phyloP scores from a whole-genome alignment of 805 yeast genomes.

The Wickerhamiella qilinensis region DNA sequence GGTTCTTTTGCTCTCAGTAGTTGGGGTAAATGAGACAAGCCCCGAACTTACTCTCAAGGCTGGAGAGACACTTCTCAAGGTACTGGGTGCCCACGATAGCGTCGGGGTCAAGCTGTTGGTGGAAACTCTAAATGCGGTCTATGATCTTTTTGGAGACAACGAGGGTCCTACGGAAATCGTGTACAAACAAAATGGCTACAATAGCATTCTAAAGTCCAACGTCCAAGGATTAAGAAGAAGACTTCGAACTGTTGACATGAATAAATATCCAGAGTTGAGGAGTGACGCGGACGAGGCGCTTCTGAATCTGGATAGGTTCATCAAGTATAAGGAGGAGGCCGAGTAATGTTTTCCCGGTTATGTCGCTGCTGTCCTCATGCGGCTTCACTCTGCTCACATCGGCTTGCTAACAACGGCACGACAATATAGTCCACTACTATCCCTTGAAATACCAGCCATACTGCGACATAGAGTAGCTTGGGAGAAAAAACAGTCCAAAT shows the following conservation, averaged over 20 bases:
- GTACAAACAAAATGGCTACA: constrained; percentile 40
- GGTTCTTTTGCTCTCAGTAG: constrained; percentile 36
- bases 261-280: constrained; percentile 40
- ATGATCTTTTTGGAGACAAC: constrained; percentile 69
- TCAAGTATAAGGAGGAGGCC: constrained; percentile 42
- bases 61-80: constrained; percentile 4
- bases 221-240: constrained; percentile 33
- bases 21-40: not conserved
- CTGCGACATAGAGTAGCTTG: constrained; percentile 60
- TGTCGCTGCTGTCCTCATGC: not conserved
- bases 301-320: constrained; percentile 54
- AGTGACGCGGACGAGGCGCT: constrained; percentile 49
- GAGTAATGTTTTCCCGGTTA: constrained; percentile 5
- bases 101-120: constrained; percentile 29
- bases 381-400: not conserved
- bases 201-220: constrained; percentile 27
- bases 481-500: constrained; percentile 98
- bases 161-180: constrained; percentile 40
- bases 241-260: constrained; percentile 52
- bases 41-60: not conserved
- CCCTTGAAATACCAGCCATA: constrained; percentile 37
- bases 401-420: not conserved
- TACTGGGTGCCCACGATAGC: constrained; percentile 10
- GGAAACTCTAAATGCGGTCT: constrained; percentile 49
- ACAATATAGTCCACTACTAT: not conserved